Percentiles rank a stretch among this genome's conserved stretches.
Conservation (phyloP, 352 stramenopile species). For the Halophytophthora polymorphica region DNA sequence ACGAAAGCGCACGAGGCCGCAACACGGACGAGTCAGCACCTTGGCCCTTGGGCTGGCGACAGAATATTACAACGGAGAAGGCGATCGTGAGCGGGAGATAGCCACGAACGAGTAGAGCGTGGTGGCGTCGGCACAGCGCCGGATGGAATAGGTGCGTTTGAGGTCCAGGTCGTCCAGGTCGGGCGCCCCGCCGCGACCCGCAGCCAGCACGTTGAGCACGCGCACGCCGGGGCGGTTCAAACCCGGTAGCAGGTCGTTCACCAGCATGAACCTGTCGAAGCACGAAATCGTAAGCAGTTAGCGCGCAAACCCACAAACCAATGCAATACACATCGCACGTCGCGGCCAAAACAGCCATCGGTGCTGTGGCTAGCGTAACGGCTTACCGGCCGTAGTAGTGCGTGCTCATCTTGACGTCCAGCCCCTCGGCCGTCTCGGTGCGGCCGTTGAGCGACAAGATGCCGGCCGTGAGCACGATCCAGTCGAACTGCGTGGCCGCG, state of each 20-base stretch:
- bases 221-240: background rate
- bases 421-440: background rate
- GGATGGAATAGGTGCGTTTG: background rate
- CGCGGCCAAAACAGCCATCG: too few relatives aligned
- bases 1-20: too few relatives aligned
- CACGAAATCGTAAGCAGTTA: background rate
- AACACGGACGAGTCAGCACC: too few relatives aligned
- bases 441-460: background rate
- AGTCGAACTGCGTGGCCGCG: background rate
- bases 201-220: background rate
- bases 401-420: conserved; percentile 3
- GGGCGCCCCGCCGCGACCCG: background rate
- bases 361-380: background rate
- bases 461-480: background rate
- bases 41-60: too few relatives aligned
- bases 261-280: background rate
- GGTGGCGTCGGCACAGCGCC: background rate
- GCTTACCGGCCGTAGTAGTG: background rate
- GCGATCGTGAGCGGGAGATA: too few relatives aligned
- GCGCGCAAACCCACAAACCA: background rate
- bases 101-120: background rate
- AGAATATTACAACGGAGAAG: too few relatives aligned
- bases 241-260: background rate
- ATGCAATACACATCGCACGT: background rate
- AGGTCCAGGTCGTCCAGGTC: background rate